Evolutionary conservation across 352 stramenopile genomes (phyloP), one percentile per base, ranked within the genome.

Genomic region (Nannochloropsis limnetica): DNA sequence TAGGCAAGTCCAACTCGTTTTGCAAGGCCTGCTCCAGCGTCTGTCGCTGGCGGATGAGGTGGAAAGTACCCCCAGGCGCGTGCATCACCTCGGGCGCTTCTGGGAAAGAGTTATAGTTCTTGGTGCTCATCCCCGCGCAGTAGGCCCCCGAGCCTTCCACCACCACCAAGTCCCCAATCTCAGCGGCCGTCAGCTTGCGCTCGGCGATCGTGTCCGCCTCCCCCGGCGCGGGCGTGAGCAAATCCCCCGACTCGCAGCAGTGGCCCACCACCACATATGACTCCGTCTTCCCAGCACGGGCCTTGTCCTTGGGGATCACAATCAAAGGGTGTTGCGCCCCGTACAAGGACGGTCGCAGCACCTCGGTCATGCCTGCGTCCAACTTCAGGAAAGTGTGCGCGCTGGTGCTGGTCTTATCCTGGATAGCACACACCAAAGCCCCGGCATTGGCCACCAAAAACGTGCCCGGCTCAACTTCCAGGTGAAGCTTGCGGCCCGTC

Each of bases 51-150:
- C 91, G 87, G 82, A 94, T 92, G 44, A 93, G 83, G 82, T 93
- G 88, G 6, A 88, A 84, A 45, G 88, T 81, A 67, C 88, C 89
- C 37, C 85, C 80, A 17, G 68, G 23, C 69, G 87, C 86, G 2
- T 93, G 82, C 31, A 93, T 80, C 44, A 94, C 91, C 88, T 95
- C 92, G 17, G 91, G 90, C 23, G 91, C 89, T 86, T 95, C 91
- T 3, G 92, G 92, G 85, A 95, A 95, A 32, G 88, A 93, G 83
- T 95, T 95, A 88, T 95, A 95, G 87, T 94, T 94, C 87, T 95
- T 95, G 5, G 91, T 90, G 79, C 88, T 92, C 92, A 95, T 95
- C 32, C 89, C 90, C 20, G 88, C 74, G 81, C 92, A 94, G 86
- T 95, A 95, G 3, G 92, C 92, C 32, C 92, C 92, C 83, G 88